phyloP scores from a whole-genome alignment of 345 rosid species.

The Boechera stricta region DNA sequence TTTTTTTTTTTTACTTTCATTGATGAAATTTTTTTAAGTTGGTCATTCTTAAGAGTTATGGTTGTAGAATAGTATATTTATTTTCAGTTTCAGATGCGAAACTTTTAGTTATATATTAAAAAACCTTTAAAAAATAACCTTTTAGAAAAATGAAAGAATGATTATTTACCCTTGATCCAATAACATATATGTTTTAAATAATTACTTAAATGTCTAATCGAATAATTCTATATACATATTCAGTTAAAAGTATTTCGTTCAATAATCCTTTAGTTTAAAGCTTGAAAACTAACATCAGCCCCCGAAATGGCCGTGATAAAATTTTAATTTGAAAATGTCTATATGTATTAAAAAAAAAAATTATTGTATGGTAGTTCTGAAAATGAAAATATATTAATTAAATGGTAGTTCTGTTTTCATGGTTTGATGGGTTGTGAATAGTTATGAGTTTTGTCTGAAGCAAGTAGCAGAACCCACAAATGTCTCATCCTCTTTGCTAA shows the following conservation, averaged over 20 bases:
- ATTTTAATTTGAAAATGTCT: not conserved
- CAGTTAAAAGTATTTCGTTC: not conserved
- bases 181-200: not conserved
- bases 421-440: slow-evolving; percentile 27
- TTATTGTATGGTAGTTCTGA: not conserved
- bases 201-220: not conserved
- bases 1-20: not conserved
- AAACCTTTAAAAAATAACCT: not conserved
- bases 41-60: not conserved
- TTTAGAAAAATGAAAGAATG: not conserved
- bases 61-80: not conserved
- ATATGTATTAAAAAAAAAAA: not conserved
- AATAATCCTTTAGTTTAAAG: not conserved
- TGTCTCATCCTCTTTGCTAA: slow-evolving; percentile 49
- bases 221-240: not conserved
- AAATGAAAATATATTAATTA: not conserved
- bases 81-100: slow-evolving; percentile 1
- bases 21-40: not conserved
- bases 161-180: not conserved
- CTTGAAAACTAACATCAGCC: not conserved
- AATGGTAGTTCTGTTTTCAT: slow-evolving; percentile 25
- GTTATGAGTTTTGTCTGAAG: slow-evolving; percentile 29
- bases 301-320: not conserved
- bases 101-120: not conserved
- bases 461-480: slow-evolving; percentile 45